These are phyloP conservation scores for Phytophthora pini DNA, from an alignment of 352 stramenopile genomes.

Conservation along the genomic window DNA sequence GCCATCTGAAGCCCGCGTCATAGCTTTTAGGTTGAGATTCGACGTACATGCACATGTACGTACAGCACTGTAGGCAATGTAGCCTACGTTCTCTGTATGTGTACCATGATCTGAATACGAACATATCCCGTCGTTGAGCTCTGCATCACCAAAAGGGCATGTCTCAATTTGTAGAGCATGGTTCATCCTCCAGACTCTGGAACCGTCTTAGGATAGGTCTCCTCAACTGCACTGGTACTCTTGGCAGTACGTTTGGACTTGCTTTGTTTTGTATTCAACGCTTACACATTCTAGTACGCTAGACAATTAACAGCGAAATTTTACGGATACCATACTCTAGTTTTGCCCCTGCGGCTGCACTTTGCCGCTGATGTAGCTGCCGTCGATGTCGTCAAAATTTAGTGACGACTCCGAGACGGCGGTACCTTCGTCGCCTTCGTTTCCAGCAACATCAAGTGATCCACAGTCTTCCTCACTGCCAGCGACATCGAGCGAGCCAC, in stretches of 20 bases:
- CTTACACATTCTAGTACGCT: conserved; percentile 15
- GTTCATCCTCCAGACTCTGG: neutral
- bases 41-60: no score
- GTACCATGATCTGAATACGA: neutral
- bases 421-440: neutral
- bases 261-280: neutral
- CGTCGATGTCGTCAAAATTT: conserved; percentile 23
- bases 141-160: neutral
- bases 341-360: conserved; percentile 22
- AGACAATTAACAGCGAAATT: neutral
- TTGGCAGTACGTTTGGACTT: neutral
- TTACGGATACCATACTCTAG: conserved; percentile 1
- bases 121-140: neutral
- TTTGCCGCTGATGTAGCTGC: conserved; percentile 32
- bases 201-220: no score
- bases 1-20: neutral
- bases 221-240: no score
- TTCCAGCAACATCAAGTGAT: conserved; percentile 12
- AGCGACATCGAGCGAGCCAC: conserved; percentile 11
- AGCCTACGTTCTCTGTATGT: no score
- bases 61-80: no score
- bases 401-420: conserved; percentile 31
- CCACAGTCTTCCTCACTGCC: conserved; percentile 9
- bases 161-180: neutral
- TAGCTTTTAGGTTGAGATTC: no score